Percentiles rank a stretch among this genome's conserved stretches.
Evolutionary conservation across 1,284 basidiomycete genomes (phyloP).

Genomic region (Fistulinella cinereoalba): DNA sequence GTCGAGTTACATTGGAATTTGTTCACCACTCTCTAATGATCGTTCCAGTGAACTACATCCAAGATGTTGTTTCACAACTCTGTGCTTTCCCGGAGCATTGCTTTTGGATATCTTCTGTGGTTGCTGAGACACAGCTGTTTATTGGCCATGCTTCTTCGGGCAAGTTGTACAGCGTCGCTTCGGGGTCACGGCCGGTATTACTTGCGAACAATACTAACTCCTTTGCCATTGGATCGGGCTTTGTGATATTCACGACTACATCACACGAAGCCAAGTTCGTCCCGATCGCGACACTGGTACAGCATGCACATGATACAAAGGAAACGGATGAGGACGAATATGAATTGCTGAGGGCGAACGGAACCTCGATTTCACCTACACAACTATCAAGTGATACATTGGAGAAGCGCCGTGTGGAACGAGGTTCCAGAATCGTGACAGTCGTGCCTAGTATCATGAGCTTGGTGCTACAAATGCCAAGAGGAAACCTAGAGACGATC

Average conservation of each 20-base stretch:
- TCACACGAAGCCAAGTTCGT: conserved; percentile 82
- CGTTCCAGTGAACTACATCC: conserved; percentile 15
- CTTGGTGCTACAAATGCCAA: conserved; percentile 94
- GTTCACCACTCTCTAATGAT: conserved; percentile 12
- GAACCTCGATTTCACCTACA: conserved; percentile 20
- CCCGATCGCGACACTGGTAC: conserved; percentile 40
- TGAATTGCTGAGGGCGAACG: conserved; percentile 27
- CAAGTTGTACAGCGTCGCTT: conserved; percentile 53
- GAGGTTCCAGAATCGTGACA: conserved; percentile 83
- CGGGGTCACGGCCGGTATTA: conserved; percentile 18
- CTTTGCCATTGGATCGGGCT: conserved; percentile 75
- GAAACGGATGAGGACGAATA: not conserved
- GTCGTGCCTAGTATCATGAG: conserved; percentile 86
- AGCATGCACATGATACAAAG: not conserved
- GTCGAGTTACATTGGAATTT: conserved; percentile 36
- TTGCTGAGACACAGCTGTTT: conserved; percentile 39
- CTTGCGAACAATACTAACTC: conserved; percentile 73
- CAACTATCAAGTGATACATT: conserved; percentile 44
- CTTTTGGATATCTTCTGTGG: conserved; percentile 38
- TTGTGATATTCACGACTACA: conserved; percentile 85
- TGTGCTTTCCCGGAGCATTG: conserved; percentile 62
- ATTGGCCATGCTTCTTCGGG: conserved; percentile 68
- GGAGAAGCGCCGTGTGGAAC: conserved; percentile 79
- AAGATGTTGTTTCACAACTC: conserved; percentile 27
- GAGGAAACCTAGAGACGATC: conserved; percentile 96